Evolutionary conservation across 345 rosid genomes (phyloP).

Genomic region (Excoecaria agallocha): DNA sequence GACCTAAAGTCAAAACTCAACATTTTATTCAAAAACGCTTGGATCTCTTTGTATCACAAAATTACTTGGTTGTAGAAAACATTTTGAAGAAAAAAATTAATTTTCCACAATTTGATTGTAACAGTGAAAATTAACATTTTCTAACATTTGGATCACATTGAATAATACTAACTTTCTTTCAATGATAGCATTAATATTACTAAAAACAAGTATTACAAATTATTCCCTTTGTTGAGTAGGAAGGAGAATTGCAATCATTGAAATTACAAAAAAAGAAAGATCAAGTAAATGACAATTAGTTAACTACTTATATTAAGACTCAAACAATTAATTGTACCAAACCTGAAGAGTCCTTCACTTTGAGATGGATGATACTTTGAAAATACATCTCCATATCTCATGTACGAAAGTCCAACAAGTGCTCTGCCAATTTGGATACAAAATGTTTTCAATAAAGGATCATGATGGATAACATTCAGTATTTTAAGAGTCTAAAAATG

Average conservation of each 20-base stretch:
- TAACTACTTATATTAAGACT: background rate
- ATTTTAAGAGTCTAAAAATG: slow-evolving; percentile 15
- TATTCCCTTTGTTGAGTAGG: background rate
- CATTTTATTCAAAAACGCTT: background rate
- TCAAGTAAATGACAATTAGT: background rate
- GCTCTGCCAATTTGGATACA: slow-evolving; percentile 51
- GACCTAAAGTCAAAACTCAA: too few relatives aligned
- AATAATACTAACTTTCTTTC: background rate
- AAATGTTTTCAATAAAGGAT: slow-evolving; percentile 8
- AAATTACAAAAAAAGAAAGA: too few relatives aligned
- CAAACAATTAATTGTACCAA: slow-evolving; percentile 10
- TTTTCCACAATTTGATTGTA: background rate
- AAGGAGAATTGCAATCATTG: background rate
- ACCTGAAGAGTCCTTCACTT: slow-evolving; percentile 79
- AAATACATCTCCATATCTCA: slow-evolving; percentile 96
- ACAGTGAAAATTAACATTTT: background rate
- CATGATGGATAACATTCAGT: slow-evolving; percentile 11
- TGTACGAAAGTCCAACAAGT: slow-evolving; percentile 63
- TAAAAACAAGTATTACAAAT: background rate
- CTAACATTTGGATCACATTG: background rate
- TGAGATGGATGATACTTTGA: slow-evolving; percentile 74
- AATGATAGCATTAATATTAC: background rate
- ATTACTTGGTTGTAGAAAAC: background rate
- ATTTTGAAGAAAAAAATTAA: background rate
- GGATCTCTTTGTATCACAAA: slow-evolving; percentile 1